Evolutionary conservation across 1,284 basidiomycete genomes (phyloP).

Genomic region (Ganoderma boninense): DNA sequence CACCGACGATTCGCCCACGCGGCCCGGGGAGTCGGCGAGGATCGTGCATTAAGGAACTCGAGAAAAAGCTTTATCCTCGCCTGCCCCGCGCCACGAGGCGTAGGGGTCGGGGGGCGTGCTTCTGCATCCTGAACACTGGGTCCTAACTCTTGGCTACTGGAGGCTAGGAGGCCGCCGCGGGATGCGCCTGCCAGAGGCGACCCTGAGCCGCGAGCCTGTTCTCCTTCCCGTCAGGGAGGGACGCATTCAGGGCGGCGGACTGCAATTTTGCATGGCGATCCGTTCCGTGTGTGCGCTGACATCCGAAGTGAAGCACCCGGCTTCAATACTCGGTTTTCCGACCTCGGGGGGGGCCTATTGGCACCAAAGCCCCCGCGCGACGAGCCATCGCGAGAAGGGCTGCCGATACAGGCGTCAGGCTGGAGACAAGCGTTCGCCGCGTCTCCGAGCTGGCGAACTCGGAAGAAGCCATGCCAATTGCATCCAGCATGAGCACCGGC

Average conservation of each 20-base stretch:
- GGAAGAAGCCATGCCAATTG: slow-evolving; percentile 3
- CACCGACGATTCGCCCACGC: slow-evolving; percentile 2
- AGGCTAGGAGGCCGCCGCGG: background rate
- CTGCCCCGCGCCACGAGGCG: slow-evolving; percentile 14
- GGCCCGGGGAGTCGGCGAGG: slow-evolving; percentile 4
- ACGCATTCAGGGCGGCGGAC: background rate
- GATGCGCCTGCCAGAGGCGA: background rate
- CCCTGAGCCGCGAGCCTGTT: background rate
- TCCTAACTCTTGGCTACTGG: background rate
- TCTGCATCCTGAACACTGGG: too few relatives aligned
- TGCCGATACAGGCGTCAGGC: background rate
- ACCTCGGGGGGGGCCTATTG: too few relatives aligned
- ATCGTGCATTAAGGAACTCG: slow-evolving; percentile 15
- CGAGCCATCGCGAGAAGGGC: background rate
- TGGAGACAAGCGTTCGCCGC: background rate
- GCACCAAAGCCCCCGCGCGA: slow-evolving; percentile 1
- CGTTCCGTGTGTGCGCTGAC: background rate
- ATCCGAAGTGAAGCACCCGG: background rate
- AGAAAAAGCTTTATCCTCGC: slow-evolving; percentile 13
- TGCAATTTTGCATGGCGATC: background rate
- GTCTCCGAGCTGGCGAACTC: background rate
- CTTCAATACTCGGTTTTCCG: background rate
- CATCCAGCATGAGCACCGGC: background rate
- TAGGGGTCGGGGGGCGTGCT: background rate
- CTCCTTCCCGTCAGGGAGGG: background rate